Evolutionary conservation across 176 grass and related monocot species (phyloP).

Genomic region (Carex cristatella): DNA sequence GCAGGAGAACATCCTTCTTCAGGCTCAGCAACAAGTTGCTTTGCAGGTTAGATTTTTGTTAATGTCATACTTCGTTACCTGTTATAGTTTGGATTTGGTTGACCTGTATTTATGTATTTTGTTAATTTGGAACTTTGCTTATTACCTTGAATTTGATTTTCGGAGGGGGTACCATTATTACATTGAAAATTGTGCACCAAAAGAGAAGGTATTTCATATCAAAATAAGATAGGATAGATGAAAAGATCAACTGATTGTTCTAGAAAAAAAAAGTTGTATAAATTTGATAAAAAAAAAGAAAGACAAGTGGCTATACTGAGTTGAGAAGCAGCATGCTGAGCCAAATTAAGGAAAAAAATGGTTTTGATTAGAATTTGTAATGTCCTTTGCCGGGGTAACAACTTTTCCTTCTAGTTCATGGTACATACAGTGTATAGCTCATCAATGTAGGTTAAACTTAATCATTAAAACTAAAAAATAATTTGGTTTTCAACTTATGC

Average conservation of each 20-base stretch:
- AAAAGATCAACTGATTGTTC: neutral
- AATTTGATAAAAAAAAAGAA: neutral
- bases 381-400: neutral
- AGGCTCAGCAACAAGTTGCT: constrained; percentile 85
- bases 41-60: constrained; percentile 51
- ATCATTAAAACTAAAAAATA: neutral
- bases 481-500: neutral
- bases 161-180: neutral
- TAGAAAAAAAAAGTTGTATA: neutral
- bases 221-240: neutral
- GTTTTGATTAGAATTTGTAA: neutral
- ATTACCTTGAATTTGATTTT: neutral
- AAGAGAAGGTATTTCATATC: neutral
- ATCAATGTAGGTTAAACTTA: neutral
- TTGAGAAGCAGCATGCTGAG: neutral
- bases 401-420: neutral
- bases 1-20: constrained; percentile 77
- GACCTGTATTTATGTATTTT: constrained; percentile 7
- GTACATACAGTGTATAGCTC: neutral
- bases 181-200: neutral
- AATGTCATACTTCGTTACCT: neutral
- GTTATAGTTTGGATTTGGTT: neutral
- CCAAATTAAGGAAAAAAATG: neutral
- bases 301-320: neutral
- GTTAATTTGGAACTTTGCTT: constrained; percentile 11